These are phyloP conservation scores for Metrosideros polymorpha DNA, from an alignment of 441 rosid species.

Conservation along the genomic window DNA sequence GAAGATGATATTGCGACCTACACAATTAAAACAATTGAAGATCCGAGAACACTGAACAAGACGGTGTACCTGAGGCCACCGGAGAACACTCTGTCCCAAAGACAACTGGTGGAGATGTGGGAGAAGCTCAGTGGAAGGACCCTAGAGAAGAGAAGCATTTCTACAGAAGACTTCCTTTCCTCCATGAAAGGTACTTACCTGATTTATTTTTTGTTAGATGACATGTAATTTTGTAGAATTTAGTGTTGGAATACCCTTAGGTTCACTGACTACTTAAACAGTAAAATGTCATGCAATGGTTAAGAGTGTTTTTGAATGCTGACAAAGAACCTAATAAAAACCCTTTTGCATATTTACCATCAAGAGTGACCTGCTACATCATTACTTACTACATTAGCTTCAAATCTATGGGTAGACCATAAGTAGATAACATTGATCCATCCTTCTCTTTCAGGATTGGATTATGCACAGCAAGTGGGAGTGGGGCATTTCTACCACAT, in stretches of 20 bases:
- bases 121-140: too few relatives aligned
- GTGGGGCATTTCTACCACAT: conserved; percentile 69
- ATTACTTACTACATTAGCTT: not conserved
- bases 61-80: too few relatives aligned
- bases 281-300: not conserved
- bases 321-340: not conserved
- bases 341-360: not conserved
- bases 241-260: not conserved
- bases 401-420: not conserved
- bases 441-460: conserved; percentile 25
- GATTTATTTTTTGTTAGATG: not conserved
- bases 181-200: not conserved
- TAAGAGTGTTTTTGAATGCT: not conserved
- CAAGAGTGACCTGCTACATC: not conserved
- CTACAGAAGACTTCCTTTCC: not conserved
- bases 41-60: too few relatives aligned
- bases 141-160: too few relatives aligned
- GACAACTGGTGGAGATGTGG: not conserved
- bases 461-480: conserved; percentile 41
- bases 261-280: too few relatives aligned
- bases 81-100: too few relatives aligned
- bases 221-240: not conserved
- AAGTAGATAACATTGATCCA: not conserved
- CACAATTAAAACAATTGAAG: too few relatives aligned
- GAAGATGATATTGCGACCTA: too few relatives aligned